Evolutionary conservation across 352 stramenopile genomes (phyloP).

Genomic region (Pythium diclinum): DNA sequence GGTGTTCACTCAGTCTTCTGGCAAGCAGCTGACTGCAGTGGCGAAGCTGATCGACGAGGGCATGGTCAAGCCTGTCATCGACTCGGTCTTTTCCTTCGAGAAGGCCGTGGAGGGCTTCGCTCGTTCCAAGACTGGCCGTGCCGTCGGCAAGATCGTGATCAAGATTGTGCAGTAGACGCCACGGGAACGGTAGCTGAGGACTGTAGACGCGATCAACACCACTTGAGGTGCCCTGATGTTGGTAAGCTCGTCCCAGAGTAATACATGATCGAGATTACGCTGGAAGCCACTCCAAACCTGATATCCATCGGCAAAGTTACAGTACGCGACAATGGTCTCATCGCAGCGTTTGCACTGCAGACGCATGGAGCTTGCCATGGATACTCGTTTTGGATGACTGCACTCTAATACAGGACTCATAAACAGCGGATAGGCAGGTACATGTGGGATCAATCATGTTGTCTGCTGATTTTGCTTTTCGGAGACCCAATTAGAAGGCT

Average conservation of each 20-base stretch:
- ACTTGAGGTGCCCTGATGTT: no score
- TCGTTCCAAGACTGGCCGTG: slow-evolving; percentile 38
- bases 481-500: not conserved
- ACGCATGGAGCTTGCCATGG: no score
- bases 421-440: not conserved
- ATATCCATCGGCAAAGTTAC: no score
- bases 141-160: slow-evolving; percentile 18
- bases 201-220: no score
- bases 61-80: slow-evolving; percentile 30
- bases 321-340: no score
- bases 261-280: no score
- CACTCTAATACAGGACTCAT: not conserved
- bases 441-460: not conserved
- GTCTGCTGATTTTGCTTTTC: not conserved
- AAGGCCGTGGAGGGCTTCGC: slow-evolving; percentile 34
- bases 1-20: slow-evolving; percentile 18
- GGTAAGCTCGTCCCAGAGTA: no score
- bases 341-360: no score
- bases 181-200: not conserved
- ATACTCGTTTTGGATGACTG: no score
- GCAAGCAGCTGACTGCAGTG: slow-evolving; percentile 31
- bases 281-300: no score
- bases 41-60: slow-evolving; percentile 33
- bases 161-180: not conserved
- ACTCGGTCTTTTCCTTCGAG: slow-evolving; percentile 38